Evolutionary conservation across 345 rosid genomes (phyloP), one percentile per base, ranked within the genome.

Genomic region (Citrus medica): DNA sequence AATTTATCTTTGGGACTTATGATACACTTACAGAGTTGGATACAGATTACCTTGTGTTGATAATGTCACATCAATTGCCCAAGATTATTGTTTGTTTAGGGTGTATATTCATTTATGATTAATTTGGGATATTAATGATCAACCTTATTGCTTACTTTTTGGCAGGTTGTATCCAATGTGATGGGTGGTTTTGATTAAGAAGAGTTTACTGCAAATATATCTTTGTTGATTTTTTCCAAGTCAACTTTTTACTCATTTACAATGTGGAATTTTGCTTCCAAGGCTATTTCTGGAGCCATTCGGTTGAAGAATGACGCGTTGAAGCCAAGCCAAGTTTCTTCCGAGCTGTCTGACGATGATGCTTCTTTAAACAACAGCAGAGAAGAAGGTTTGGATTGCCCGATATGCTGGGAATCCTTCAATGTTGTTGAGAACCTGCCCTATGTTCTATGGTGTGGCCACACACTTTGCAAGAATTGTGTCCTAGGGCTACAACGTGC

Each of bases 391-490:
- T 83, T 95, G 56, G 98, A 95, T 77, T 95, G 98, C 79, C 98
- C 92, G 0, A 89, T 95, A 51, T 95, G 97, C 84, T 93, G 92
- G 88, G 98, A 95, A 71, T 91, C 94, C 68, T 95, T 95, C 77
- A 93, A 95, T 78, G 86, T 93, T 2, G 98, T 95, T n/a, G 98
- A 95, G 70, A 95, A 95, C 28, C 91, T 95, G 77, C 98, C 98
- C 0, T 91, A 91, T 58, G 97, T 93, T 71, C 73, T 93, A 69
- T 93, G 98, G 98, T 95, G 98, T 28, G 98, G 98, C 32, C 98
- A 95, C 70, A 89, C 98, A 0, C 89, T 95, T 16, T 95, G 98
- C 81, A 92, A 92, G 80, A 92, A 91, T 83, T 93, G 98, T 79
- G 82, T 95, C 67, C 82, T 92, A 19, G 97, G 93, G 69, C 90